These are phyloP conservation scores for Vitis hybrid DNA, from an alignment of 177 flowering plant genomes.

Conservation along the genomic window DNA sequence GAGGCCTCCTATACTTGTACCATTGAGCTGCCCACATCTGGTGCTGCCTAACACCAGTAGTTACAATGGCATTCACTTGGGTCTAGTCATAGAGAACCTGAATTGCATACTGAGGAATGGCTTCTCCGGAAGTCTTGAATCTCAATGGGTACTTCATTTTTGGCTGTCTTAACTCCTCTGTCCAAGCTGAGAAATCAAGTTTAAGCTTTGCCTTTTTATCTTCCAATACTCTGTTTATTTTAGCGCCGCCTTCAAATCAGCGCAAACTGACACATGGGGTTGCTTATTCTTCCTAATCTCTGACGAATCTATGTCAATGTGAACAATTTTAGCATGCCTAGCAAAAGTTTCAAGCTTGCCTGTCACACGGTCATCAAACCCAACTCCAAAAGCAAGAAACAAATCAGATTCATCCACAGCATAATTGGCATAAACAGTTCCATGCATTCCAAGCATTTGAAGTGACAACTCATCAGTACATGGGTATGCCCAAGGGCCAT, in stretches of 20 bases:
- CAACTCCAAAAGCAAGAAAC: constrained; percentile 81
- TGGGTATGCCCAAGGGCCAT: constrained; percentile 68
- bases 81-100: constrained; percentile 70
- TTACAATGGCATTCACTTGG: constrained; percentile 63
- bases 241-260: constrained; percentile 60
- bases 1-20: constrained; percentile 62
- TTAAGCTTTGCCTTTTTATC: constrained; percentile 20
- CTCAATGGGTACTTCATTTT: constrained; percentile 53
- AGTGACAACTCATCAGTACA: constrained; percentile 51
- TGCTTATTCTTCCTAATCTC: constrained; percentile 89
- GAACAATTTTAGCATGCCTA: constrained; percentile 79
- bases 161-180: constrained; percentile 60
- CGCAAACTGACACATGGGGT: constrained; percentile 75
- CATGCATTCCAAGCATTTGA: constrained; percentile 92
- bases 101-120: constrained; percentile 82
- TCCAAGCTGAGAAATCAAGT: constrained; percentile 63
- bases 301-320: constrained; percentile 79
- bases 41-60: constrained; percentile 89
- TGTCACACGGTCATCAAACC: constrained; percentile 88
- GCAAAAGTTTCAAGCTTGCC: constrained; percentile 89
- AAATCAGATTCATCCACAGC: constrained; percentile 76
- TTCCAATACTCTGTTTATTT: constrained; percentile 51
- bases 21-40: constrained; percentile 95
- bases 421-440: constrained; percentile 86
- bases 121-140: constrained; percentile 70